These are phyloP conservation scores for Abelmoschus esculentus DNA, from an alignment of 345 rosid genomes.

Conservation along the genomic window DNA sequence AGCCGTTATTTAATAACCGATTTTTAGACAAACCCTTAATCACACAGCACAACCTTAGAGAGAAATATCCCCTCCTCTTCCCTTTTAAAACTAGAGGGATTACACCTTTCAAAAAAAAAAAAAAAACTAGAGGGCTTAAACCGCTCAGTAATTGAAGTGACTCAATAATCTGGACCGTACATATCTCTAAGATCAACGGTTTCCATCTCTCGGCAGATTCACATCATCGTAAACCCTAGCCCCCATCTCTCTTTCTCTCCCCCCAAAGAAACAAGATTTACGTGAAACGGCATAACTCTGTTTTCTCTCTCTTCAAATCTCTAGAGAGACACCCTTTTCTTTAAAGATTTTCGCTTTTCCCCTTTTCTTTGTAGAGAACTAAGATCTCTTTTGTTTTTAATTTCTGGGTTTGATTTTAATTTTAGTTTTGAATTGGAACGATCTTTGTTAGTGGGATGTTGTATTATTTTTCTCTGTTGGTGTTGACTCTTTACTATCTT, in stretches of 20 bases:
- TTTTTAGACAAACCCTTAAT: no score
- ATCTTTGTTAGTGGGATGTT: background rate
- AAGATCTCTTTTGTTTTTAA: background rate
- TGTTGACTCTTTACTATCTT: background rate
- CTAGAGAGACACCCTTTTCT: background rate
- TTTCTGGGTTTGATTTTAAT: background rate
- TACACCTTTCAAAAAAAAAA: no score
- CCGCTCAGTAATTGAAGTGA: conserved; percentile 16
- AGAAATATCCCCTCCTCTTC: background rate
- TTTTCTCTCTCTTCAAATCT: conserved; percentile 1
- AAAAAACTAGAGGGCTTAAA: background rate
- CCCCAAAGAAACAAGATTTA: conserved; percentile 18
- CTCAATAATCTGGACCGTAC: conserved; percentile 32
- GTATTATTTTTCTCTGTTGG: background rate
- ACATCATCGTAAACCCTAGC: conserved; percentile 58
- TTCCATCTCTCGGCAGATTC: background rate
- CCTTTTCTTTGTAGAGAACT: conserved; percentile 2
- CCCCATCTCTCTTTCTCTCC: conserved; percentile 13
- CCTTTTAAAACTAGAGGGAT: background rate
- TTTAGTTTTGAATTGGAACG: background rate
- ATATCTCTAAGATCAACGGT: conserved; percentile 28
- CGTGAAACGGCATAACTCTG: conserved; percentile 20
- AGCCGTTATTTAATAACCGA: no score
- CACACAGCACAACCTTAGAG: background rate
- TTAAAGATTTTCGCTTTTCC: background rate